These are phyloP conservation scores for Parietaria judaica DNA, from an alignment of 306 rosid species.

Conservation along the genomic window DNA sequence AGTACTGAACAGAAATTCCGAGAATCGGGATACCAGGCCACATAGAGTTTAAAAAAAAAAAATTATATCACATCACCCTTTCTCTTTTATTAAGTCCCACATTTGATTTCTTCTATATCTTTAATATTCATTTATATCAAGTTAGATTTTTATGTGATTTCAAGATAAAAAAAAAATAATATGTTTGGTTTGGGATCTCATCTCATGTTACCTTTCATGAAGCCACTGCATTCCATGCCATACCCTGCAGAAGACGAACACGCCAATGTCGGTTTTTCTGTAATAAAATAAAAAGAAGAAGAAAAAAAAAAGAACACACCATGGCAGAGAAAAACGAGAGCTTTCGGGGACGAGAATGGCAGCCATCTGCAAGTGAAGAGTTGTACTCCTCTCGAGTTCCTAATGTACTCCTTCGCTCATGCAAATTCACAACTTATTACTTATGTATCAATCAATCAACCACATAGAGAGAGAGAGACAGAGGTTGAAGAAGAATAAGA, in stretches of 20 bases:
- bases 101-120: no score
- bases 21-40: no score
- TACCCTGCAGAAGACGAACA: conserved; percentile 70
- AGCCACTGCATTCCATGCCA: conserved; percentile 89
- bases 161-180: no score
- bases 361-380: conserved; percentile 82
- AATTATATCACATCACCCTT: no score
- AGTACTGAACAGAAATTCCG: no score
- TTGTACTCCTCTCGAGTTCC: conserved; percentile 57
- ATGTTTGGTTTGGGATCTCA: no score
- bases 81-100: no score
- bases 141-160: no score
- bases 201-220: conserved; percentile 74
- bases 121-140: no score
- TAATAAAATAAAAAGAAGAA: not conserved
- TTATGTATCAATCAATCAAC: not conserved
- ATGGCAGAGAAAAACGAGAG: conserved; percentile 80
- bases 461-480: not conserved
- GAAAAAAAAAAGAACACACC: conserved; percentile 25
- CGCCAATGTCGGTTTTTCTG: conserved; percentile 13
- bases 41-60: no score
- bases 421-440: not conserved
- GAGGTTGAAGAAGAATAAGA: not conserved
- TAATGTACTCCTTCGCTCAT: conserved; percentile 40
- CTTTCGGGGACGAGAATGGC: conserved; percentile 59